Evolutionary conservation across 2,329 filamentous ascomycete genomes (phyloP), one percentile per base, ranked within the genome.

Genomic region (Aspergillus amoenus): DNA sequence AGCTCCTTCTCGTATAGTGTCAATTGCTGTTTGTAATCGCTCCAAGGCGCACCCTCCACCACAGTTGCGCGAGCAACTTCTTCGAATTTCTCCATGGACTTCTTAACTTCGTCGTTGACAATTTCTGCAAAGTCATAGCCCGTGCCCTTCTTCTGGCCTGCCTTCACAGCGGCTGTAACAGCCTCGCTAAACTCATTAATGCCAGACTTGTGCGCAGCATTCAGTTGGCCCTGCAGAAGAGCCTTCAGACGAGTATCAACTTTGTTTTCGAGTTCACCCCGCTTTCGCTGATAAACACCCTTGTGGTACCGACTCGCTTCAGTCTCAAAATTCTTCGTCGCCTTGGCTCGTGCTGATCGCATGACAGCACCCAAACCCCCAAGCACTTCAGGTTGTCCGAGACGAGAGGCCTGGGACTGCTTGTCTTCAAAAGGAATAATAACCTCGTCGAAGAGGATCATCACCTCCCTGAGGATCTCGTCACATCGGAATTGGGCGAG

Each of bases 401-500:
- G 76, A 47, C 87, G 86, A 27, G 84, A 81, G 37, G 87, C 86
- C 64, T 93, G 89, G 13, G 86, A 84, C 74, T 97, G 93, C 71
- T 88, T 84, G 66, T 94, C 89, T 74, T 99, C 94, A 13, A 97
- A 84, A 0, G 94, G 93, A 8, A 79, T 71, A 59, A 99, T 88
- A n/a, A 85, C 81, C 52, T 87, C 82, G 67, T 99, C 94, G 66
- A 99, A 99, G 2, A 81, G 82, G 42, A 92, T 77, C 56, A 96
- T 81, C 12, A 96, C 94, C 71, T 97, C 93, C 61, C 93, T 84
- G 40, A 92, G 85, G 57, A 99, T 99, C 76, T 99, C 94, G 72
- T 99, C 94, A 74, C 94, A 99, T 64, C 94, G 87, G 79, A 97
- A 99, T 73, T 99, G 94, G 11, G 94, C 94, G 52, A 99, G 83